A percentile compares a stretch with the other conserved stretches of the same genome.
Evolutionary conservation across 257 asterid species (phyloP).

Genomic region (Gardenia jasminoides): DNA sequence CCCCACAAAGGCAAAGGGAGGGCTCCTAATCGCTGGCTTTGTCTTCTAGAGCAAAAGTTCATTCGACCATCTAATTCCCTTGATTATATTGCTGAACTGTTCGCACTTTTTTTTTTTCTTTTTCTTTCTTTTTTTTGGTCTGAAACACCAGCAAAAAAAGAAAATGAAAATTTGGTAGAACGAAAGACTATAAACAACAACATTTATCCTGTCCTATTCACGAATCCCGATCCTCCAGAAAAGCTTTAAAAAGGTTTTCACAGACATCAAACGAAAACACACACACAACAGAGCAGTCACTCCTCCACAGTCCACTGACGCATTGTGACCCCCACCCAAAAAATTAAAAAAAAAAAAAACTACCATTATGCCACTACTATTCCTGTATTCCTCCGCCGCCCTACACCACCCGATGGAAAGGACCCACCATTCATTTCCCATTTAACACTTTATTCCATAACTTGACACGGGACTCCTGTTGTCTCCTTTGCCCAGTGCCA

Average conservation of each 20-base stretch:
- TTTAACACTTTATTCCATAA: slow-evolving; percentile 7
- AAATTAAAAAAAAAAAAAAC: not conserved
- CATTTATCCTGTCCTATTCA: not conserved
- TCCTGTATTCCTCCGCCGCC: not conserved
- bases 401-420: too few relatives aligned
- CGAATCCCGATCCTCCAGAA: not conserved
- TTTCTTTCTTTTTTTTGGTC: not conserved
- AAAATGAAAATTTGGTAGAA: not conserved
- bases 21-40: not conserved
- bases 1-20: not conserved
- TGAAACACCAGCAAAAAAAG: not conserved
- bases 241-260: slow-evolving; percentile 9
- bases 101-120: not conserved
- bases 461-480: slow-evolving; percentile 7
- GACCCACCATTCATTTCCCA: slow-evolving; percentile 11
- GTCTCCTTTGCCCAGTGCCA: slow-evolving; percentile 9
- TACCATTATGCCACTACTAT: too few relatives aligned
- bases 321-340: slow-evolving; percentile 22
- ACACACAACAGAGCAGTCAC: not conserved
- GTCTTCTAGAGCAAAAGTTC: not conserved
- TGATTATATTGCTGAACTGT: not conserved
- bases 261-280: slow-evolving; percentile 9
- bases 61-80: not conserved
- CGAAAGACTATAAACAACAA: slow-evolving; percentile 1
- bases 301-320: slow-evolving; percentile 9